Evolutionary conservation across 768 basidiomycete genomes (phyloP), one percentile per base, ranked within the genome.

Genomic region (Lactifluus hygrophoroides): DNA sequence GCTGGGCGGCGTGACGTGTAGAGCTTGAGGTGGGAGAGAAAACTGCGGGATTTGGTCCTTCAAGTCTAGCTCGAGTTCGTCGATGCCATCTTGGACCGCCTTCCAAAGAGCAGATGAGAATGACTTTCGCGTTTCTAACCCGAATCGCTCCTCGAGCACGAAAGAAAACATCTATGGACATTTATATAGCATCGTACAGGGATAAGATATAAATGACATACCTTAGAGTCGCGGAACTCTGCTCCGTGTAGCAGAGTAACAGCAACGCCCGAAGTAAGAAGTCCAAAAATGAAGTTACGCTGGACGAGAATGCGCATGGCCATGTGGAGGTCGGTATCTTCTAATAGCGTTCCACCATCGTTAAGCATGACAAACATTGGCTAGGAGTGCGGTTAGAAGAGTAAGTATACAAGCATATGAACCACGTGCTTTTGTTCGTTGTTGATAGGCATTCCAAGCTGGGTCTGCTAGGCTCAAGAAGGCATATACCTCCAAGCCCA

Each of bases 361-460:
- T 80, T 77, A 19, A 74, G 70, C 70, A 88, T 72, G 28, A 80
- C 74, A 56, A 85, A 86, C 83, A 88, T 85, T 1, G 86, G 85
- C 82, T 86, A 8, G 30, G 34, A 14, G 8, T 40, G 2, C 37
- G 6, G 47, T 73, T 43, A 70, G 58, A 16, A 32, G 40, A 28
- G 34, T 40, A 11, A 37, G 5, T 25, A 10, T 5, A 34, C 34
- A 25, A 10, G 37, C 13, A n/a, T n/a, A n/a, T 28, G 7, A 2
- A 10, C n/a, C 40, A 30, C 5, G 11, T n/a, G 44, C 65, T 34
- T 54, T 80, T 79, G 70, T 79, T 77, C 58, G 58, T 21, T 66
- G 57, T 34, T 71, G 73, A 63, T 82, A 84, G 3, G 67, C 67
- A 9, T 66, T 57, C 85, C 86, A 87, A 1, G 56, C 65, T 0